Evolutionary conservation across 1,284 basidiomycete genomes (phyloP).

Genomic region (Boletus semigastroideus): DNA sequence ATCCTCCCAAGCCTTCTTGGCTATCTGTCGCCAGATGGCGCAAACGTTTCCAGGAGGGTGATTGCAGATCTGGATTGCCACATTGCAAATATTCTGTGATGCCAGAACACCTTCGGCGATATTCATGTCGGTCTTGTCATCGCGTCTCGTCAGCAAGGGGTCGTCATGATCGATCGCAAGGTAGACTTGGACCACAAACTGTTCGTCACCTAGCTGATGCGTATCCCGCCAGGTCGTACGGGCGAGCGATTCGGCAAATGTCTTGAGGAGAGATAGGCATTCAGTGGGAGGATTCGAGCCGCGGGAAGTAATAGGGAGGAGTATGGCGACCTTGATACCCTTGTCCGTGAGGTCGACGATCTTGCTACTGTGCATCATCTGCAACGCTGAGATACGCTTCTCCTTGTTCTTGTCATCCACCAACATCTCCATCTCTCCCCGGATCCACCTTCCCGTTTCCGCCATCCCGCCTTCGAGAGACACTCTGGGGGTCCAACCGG

Average conservation of each 20-base stretch:
- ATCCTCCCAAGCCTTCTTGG: constrained; percentile 47
- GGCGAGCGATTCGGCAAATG: constrained; percentile 45
- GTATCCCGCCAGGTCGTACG: constrained; percentile 49
- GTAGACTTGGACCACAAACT: constrained; percentile 45
- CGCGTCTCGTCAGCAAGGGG: constrained; percentile 34
- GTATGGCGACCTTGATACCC: constrained; percentile 47
- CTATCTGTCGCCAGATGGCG: constrained; percentile 52
- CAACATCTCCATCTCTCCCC: constrained; percentile 34
- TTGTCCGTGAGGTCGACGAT: constrained; percentile 39
- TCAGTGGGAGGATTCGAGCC: constrained; percentile 33
- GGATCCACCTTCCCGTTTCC: constrained; percentile 48
- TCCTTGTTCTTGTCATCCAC: constrained; percentile 12
- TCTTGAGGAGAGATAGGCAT: constrained; percentile 43
- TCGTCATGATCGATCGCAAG: constrained; percentile 56
- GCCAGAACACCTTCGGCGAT: constrained; percentile 39
- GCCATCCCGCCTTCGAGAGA: constrained; percentile 47
- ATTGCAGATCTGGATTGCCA: constrained; percentile 38
- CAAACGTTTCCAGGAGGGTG: constrained; percentile 50
- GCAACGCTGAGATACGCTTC: constrained; percentile 16
- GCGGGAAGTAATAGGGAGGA: constrained; percentile 58
- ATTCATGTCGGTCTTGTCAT: constrained; percentile 24
- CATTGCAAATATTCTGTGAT: constrained; percentile 36
- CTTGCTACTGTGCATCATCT: constrained; percentile 33
- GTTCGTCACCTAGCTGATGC: constrained; percentile 31
- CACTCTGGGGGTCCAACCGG: constrained; percentile 43